Evolutionary conservation across 1,284 basidiomycete species (phyloP).

Genomic region (Cutaneotrichosporon cyanovorans): DNA sequence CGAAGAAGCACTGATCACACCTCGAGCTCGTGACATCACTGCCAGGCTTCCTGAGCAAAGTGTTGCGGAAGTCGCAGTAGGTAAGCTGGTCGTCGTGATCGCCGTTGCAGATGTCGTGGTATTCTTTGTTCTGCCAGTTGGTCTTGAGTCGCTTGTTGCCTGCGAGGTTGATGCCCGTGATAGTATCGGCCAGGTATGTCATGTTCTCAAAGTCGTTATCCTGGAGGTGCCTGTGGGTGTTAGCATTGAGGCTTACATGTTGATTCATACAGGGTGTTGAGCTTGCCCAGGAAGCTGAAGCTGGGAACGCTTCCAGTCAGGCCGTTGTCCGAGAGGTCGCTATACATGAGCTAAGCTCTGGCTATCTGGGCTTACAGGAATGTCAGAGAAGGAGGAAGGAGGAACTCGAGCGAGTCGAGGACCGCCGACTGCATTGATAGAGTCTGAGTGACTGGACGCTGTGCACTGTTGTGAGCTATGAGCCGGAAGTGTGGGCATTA

Average conservation of each 20-base stretch:
- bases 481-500: too few relatives aligned
- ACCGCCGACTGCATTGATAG: neutral
- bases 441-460: neutral
- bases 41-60: neutral
- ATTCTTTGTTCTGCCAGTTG: too few relatives aligned
- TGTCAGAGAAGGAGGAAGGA: neutral
- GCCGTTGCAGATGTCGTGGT: too few relatives aligned
- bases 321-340: conserved; percentile 40
- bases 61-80: neutral
- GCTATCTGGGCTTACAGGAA: neutral
- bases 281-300: conserved; percentile 20
- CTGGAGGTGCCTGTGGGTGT: conserved; percentile 3
- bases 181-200: neutral
- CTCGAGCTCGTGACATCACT: too few relatives aligned
- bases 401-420: neutral
- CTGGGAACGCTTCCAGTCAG: conserved; percentile 29
- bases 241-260: neutral
- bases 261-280: conserved; percentile 28
- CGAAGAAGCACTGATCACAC: too few relatives aligned
- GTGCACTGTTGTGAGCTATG: neutral
- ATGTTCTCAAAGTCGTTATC: neutral
- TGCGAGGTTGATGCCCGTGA: neutral
- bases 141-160: neutral
- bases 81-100: neutral
- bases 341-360: conserved; percentile 7